Evolutionary conservation across 1,284 basidiomycete species (phyloP).

Genomic region (Trichosporon inkin): DNA sequence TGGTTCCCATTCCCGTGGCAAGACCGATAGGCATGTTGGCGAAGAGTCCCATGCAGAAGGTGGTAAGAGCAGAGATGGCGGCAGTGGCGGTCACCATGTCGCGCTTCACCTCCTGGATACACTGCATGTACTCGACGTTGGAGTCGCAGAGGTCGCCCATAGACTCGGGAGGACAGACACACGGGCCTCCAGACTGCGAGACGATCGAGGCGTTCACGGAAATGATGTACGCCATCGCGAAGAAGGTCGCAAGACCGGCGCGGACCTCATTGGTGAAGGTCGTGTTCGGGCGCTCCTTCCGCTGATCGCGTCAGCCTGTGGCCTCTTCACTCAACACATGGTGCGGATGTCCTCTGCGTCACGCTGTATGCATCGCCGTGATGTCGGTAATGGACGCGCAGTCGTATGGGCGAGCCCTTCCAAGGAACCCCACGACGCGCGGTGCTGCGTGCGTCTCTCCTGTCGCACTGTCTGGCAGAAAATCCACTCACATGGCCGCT

Average conservation of each 20-base stretch:
- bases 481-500: conserved; percentile 58
- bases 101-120: conserved; percentile 62
- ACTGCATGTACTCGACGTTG: conserved; percentile 63
- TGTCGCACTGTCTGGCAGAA: not conserved
- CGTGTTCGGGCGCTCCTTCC: conserved; percentile 67
- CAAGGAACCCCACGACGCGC: not conserved
- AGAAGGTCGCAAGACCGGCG: conserved; percentile 77
- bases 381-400: not conserved
- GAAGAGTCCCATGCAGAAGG: conserved; percentile 49
- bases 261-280: conserved; percentile 76
- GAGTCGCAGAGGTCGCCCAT: conserved; percentile 49
- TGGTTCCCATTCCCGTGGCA: conserved; percentile 68
- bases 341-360: not conserved
- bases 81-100: conserved; percentile 63
- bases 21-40: conserved; percentile 48
- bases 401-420: too few relatives aligned
- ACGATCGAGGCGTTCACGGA: conserved; percentile 59
- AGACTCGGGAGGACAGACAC: conserved; percentile 58
- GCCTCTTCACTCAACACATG: not conserved
- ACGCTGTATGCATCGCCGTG: not conserved
- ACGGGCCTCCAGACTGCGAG: conserved; percentile 72
- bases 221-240: conserved; percentile 52
- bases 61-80: conserved; percentile 68
- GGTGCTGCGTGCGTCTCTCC: not conserved
- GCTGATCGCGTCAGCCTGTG: conserved; percentile 20